Conservation (phyloP, 1,284 basidiomycete genomes). For the Boletellus dicymbophilus region DNA sequence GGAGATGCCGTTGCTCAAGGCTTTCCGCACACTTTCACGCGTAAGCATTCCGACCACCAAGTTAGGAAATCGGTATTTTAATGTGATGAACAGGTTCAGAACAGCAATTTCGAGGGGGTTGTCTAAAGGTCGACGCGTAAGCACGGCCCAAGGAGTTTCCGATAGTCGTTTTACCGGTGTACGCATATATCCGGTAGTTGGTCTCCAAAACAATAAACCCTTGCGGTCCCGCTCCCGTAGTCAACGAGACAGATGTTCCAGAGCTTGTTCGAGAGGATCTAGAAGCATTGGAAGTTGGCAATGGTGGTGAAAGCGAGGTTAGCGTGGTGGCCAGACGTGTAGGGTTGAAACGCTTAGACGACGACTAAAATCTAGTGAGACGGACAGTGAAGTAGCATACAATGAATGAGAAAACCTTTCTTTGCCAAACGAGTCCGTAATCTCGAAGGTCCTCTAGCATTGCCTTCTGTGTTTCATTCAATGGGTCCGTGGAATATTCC, state of each 20-base stretch:
- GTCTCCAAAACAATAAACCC: slow-evolving; percentile 98
- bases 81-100: slow-evolving; percentile 89
- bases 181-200: slow-evolving; percentile 98
- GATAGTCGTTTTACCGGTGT: slow-evolving; percentile 70
- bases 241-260: slow-evolving; percentile 27
- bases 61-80: slow-evolving; percentile 96
- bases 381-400: not conserved
- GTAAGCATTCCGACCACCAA: slow-evolving; percentile 95
- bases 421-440: slow-evolving; percentile 92
- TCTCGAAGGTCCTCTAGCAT: slow-evolving; percentile 93
- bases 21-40: slow-evolving; percentile 92
- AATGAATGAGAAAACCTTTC: slow-evolving; percentile 46
- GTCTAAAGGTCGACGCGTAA: slow-evolving; percentile 47
- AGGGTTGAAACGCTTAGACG: slow-evolving; percentile 85
- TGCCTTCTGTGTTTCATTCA: slow-evolving; percentile 81
- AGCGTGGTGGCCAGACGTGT: slow-evolving; percentile 96
- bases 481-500: slow-evolving; percentile 88
- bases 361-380: slow-evolving; percentile 43
- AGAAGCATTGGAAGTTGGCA: slow-evolving; percentile 61
- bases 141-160: slow-evolving; percentile 3
- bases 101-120: slow-evolving; percentile 97
- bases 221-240: slow-evolving; percentile 59
- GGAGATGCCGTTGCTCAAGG: slow-evolving; percentile 93
- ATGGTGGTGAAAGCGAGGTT: slow-evolving; percentile 77
- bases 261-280: slow-evolving; percentile 29